phyloP scores from a whole-genome alignment of 2,329 filamentous ascomycete genomes.

The Cercospora brassicicola region DNA sequence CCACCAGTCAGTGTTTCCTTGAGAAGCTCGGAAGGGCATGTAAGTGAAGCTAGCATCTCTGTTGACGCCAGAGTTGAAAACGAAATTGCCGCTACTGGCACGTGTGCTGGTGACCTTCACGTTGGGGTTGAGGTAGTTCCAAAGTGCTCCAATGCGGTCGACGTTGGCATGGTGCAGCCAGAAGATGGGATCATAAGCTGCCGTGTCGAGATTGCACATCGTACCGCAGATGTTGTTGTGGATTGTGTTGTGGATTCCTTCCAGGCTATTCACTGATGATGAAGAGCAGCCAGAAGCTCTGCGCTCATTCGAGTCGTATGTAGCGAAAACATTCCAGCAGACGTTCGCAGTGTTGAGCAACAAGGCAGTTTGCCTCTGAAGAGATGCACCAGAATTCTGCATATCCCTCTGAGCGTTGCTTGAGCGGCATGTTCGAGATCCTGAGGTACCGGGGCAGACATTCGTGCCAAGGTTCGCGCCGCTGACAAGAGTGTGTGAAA shows the following conservation, averaged over 20 bases:
- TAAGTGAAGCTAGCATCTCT: conserved; percentile 27
- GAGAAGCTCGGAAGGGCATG: conserved; percentile 62
- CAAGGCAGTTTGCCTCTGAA: conserved; percentile 28
- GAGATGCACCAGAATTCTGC: conserved; percentile 23
- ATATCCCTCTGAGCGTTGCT: conserved; percentile 33
- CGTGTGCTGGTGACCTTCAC: conserved; percentile 24
- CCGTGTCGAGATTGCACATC: conserved; percentile 36
- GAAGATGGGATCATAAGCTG: conserved; percentile 39
- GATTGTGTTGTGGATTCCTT: conserved; percentile 35
- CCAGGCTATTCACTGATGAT: conserved; percentile 27
- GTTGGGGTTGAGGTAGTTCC: conserved; percentile 35
- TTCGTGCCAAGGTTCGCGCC: conserved; percentile 25
- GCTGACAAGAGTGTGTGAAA: conserved; percentile 28
- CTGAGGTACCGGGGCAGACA: conserved; percentile 35
- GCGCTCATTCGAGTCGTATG: conserved; percentile 24
- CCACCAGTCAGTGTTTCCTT: conserved; percentile 63
- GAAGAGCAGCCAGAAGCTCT: conserved; percentile 22
- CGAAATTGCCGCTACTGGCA: conserved; percentile 4
- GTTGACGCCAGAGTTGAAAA: conserved; percentile 24
- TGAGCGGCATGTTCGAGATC: conserved; percentile 32
- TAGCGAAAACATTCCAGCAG: conserved; percentile 33
- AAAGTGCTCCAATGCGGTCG: conserved; percentile 40
- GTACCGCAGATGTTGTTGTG: conserved; percentile 30
- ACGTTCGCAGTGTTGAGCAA: conserved; percentile 29
- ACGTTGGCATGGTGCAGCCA: conserved; percentile 41